phyloP scores from a whole-genome alignment of 2,329 filamentous ascomycete species.

The Aureobasidium melanogenum region DNA sequence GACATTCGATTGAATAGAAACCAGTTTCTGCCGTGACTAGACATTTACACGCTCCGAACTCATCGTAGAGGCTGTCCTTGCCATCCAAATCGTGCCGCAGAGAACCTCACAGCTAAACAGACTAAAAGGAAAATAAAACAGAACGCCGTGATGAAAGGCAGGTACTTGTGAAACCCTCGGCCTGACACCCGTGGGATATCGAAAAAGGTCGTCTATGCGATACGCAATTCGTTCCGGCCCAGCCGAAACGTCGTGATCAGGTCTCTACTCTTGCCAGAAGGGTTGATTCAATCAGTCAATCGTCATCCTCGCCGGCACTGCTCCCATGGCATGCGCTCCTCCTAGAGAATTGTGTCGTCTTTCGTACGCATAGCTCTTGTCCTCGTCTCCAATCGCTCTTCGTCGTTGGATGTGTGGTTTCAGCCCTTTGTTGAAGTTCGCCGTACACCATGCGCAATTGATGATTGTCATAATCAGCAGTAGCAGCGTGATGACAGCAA shows the following conservation, averaged over 20 bases:
- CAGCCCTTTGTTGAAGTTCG: slow-evolving; percentile 82
- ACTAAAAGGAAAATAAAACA: not conserved
- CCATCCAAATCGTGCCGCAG: not conserved
- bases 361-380: slow-evolving; percentile 32
- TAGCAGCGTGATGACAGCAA: slow-evolving; percentile 85
- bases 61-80: not conserved
- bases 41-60: not conserved
- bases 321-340: slow-evolving; percentile 22
- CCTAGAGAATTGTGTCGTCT: slow-evolving; percentile 12
- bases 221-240: not conserved
- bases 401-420: slow-evolving; percentile 71
- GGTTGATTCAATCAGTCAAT: slow-evolving; percentile 32
- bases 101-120: not conserved
- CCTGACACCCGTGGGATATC: slow-evolving; percentile 11
- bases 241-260: slow-evolving; percentile 5
- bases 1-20: not conserved
- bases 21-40: not conserved
- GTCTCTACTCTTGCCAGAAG: not conserved
- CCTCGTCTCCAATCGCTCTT: slow-evolving; percentile 40
- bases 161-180: not conserved
- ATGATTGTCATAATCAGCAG: slow-evolving; percentile 81
- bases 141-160: slow-evolving; percentile 1
- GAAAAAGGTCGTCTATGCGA: slow-evolving; percentile 1
- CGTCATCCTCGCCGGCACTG: slow-evolving; percentile 33
- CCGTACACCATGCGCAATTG: slow-evolving; percentile 78